These are phyloP conservation scores for Entelexis paramagnoliae DNA, from an alignment of 1,139 yeast genomes.

Conservation along the genomic window DNA sequence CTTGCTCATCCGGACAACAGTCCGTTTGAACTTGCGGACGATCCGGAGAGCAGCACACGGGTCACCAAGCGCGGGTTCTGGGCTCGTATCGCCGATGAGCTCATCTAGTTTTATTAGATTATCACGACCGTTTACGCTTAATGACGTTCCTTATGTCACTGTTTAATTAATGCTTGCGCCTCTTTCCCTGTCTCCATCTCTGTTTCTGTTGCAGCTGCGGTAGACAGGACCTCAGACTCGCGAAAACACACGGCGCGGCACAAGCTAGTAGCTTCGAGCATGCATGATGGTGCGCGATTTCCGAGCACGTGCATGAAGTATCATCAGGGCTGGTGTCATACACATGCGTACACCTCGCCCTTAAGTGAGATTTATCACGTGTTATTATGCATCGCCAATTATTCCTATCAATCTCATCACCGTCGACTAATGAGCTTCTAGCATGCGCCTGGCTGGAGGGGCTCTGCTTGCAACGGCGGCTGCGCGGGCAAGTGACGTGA, in stretches of 20 bases:
- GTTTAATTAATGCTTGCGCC: too few relatives aligned
- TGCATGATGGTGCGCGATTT: neutral
- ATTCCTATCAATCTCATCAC: slow-evolving; percentile 4
- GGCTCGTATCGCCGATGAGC: neutral
- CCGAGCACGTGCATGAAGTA: neutral
- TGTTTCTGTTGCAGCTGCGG: neutral
- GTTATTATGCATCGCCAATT: neutral
- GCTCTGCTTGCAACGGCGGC: neutral
- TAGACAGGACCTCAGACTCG: too few relatives aligned
- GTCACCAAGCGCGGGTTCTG: neutral
- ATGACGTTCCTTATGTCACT: neutral
- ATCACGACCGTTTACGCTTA: neutral
- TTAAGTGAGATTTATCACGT: neutral
- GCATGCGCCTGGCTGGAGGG: neutral
- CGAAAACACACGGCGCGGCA: too few relatives aligned
- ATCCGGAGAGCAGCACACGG: neutral
- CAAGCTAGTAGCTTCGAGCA: too few relatives aligned
- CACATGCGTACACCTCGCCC: neutral
- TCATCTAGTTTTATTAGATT: neutral
- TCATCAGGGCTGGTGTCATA: neutral
- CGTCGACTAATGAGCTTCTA: neutral
- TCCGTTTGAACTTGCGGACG: neutral
- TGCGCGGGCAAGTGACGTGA: neutral
- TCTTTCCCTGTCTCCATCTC: too few relatives aligned
- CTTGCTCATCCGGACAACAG: neutral